Conservation (phyloP, 352 stramenopile genomes). For the Thraustochytrium sp. region DNA sequence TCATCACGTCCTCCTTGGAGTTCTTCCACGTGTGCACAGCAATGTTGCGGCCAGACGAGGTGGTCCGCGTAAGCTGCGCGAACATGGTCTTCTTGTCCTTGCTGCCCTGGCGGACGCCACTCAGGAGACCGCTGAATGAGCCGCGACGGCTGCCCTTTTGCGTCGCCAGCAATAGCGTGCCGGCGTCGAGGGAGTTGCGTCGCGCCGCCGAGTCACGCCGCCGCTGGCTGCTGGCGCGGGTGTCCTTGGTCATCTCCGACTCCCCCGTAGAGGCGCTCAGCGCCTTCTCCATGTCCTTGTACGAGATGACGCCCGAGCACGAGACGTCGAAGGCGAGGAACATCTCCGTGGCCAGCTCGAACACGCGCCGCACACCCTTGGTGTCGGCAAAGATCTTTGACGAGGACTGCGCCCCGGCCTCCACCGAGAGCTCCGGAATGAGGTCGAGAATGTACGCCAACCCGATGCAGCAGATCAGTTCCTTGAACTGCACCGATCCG, state of each 20-base stretch:
- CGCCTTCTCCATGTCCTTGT: conserved; percentile 47
- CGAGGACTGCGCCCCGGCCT: not conserved
- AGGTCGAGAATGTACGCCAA: conserved; percentile 70
- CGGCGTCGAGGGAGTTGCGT: conserved; percentile 12
- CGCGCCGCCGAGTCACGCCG: not conserved
- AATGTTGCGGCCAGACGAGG: not conserved
- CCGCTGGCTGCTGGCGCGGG: not conserved
- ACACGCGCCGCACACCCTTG: conserved; percentile 46
- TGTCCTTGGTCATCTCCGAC: conserved; percentile 1
- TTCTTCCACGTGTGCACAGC: conserved; percentile 8
- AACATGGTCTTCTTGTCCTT: conserved; percentile 6
- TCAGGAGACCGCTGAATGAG: not conserved
- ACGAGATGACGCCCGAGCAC: conserved; percentile 59
- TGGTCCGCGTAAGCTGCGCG: not conserved
- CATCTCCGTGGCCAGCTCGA: conserved; percentile 69
- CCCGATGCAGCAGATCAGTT: conserved; percentile 73
- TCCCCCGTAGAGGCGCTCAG: not conserved
- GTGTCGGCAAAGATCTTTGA: conserved; percentile 19
- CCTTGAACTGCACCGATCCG: conserved; percentile 70
- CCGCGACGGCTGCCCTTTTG: not conserved
- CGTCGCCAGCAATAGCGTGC: not conserved
- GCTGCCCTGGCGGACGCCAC: not conserved
- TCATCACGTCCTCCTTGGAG: not conserved
- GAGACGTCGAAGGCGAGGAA: conserved; percentile 74
- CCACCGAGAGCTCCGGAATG: conserved; percentile 60